These are phyloP conservation scores for Phytopythium kandeliae DNA, from an alignment of 352 stramenopile species.

Conservation along the genomic window DNA sequence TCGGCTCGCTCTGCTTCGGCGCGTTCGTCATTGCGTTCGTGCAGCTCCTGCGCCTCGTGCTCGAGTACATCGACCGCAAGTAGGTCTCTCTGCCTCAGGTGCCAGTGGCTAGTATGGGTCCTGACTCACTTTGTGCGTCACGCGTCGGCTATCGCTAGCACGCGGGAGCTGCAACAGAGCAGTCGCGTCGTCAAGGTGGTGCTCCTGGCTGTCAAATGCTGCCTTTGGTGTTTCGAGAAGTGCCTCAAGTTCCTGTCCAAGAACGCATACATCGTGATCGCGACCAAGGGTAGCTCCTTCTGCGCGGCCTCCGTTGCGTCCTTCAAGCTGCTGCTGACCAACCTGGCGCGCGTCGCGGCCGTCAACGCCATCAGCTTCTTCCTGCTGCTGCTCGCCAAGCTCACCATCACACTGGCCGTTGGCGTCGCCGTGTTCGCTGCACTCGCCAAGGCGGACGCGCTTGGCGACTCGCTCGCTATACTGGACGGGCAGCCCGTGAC, in stretches of 20 bases:
- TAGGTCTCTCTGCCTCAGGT: slow-evolving; percentile 16
- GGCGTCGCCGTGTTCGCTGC: slow-evolving; percentile 42
- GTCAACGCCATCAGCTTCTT: slow-evolving; percentile 92
- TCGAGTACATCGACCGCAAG: slow-evolving; percentile 95
- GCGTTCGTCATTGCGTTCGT: slow-evolving; percentile 96
- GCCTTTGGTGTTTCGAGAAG: slow-evolving; percentile 94
- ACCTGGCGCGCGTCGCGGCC: slow-evolving; percentile 88
- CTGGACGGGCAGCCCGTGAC: slow-evolving; percentile 67
- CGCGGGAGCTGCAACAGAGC: slow-evolving; percentile 61
- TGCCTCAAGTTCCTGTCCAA: slow-evolving; percentile 97
- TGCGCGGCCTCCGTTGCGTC: slow-evolving; percentile 89
- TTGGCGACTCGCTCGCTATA: slow-evolving; percentile 34
- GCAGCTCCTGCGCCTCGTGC: slow-evolving; percentile 90
- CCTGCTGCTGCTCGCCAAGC: slow-evolving; percentile 92
- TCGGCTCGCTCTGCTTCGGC: slow-evolving; percentile 95
- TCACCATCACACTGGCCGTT: slow-evolving; percentile 62
- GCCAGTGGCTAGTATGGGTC: no score
- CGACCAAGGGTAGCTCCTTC: slow-evolving; percentile 76
- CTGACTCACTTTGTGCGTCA: no score
- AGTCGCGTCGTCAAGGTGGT: slow-evolving; percentile 84
- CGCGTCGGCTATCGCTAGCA: slow-evolving; percentile 20
- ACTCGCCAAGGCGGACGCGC: slow-evolving; percentile 26
- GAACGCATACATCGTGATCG: slow-evolving; percentile 93
- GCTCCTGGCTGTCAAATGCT: slow-evolving; percentile 80
- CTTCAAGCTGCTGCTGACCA: slow-evolving; percentile 91